These are phyloP conservation scores for Meyerozyma sp. DNA, from an alignment of 1,139 yeast species.

Conservation along the genomic window DNA sequence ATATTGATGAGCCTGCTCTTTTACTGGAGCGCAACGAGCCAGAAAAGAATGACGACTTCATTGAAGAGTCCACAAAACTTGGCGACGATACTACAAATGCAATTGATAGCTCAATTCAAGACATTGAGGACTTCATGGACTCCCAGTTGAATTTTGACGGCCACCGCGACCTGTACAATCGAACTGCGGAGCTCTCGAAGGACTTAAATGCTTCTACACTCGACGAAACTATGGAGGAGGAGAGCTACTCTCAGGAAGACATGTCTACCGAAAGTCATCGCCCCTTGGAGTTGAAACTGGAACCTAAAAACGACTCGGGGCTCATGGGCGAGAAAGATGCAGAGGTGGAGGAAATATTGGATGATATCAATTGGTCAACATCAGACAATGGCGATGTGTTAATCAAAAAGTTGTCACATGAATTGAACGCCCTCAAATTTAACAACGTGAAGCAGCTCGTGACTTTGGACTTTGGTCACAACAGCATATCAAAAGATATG, in stretches of 20 bases:
- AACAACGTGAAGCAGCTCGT: conserved; percentile 34
- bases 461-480: conserved; percentile 32
- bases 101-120: conserved; percentile 35
- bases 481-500: conserved; percentile 30
- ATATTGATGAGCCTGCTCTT: conserved; percentile 5
- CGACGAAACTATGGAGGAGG: neutral
- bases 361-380: conserved; percentile 70
- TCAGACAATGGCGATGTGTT: conserved; percentile 57
- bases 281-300: neutral
- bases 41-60: conserved; percentile 5
- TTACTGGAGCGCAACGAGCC: conserved; percentile 3
- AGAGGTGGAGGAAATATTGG: conserved; percentile 62
- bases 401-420: conserved; percentile 47
- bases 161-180: neutral
- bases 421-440: conserved; percentile 31
- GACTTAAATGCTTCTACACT: neutral
- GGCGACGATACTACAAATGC: conserved; percentile 8
- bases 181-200: neutral
- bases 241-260: neutral
- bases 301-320: conserved; percentile 2
- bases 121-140: conserved; percentile 38
- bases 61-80: conserved; percentile 16
- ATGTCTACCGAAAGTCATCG: neutral
- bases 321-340: conserved; percentile 28
- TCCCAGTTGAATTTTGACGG: conserved; percentile 19